Evolutionary conservation across 768 basidiomycete species (phyloP).

Genomic region (Pulveroboletus sp.): DNA sequence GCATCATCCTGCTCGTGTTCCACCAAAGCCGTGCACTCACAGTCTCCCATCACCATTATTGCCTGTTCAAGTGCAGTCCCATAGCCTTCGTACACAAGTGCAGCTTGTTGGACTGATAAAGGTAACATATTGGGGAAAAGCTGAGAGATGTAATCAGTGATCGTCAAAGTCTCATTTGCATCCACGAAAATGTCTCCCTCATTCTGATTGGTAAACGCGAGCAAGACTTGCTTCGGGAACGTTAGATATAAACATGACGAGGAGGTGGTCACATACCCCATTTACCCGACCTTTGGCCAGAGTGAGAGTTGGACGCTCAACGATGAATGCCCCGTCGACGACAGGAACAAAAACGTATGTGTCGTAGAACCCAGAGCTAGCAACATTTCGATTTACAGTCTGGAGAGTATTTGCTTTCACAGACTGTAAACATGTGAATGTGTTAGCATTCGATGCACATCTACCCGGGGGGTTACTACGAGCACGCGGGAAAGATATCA

Average conservation of each 20-base stretch:
- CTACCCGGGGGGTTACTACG: conserved; percentile 10
- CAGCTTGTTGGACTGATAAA: conserved; percentile 23
- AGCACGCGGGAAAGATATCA: conserved; percentile 6
- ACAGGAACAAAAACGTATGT: conserved; percentile 43
- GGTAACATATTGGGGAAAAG: conserved; percentile 40
- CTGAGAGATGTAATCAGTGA: conserved; percentile 24
- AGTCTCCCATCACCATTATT: conserved; percentile 38
- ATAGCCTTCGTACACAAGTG: conserved; percentile 27
- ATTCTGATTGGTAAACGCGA: conserved; percentile 26
- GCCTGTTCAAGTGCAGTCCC: conserved; percentile 36
- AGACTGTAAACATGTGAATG: conserved; percentile 40
- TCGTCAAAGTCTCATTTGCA: conserved; percentile 16
- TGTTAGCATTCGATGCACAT: conserved; percentile 34
- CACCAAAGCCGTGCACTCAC: conserved; percentile 22
- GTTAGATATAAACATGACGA: conserved; percentile 3
- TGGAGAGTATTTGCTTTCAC: conserved; percentile 32
- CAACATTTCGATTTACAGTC: conserved; percentile 32
- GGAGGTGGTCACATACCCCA: conserved; percentile 30
- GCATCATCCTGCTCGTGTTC: not conserved
- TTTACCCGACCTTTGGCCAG: conserved; percentile 39
- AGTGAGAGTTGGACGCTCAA: conserved; percentile 39
- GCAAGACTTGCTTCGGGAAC: conserved; percentile 23
- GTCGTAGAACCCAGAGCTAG: conserved; percentile 34
- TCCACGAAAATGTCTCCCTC: conserved; percentile 33
- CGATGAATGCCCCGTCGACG: conserved; percentile 46